Evolutionary conservation across 345 rosid species (phyloP).

Genomic region (Citrus hindsii): DNA sequence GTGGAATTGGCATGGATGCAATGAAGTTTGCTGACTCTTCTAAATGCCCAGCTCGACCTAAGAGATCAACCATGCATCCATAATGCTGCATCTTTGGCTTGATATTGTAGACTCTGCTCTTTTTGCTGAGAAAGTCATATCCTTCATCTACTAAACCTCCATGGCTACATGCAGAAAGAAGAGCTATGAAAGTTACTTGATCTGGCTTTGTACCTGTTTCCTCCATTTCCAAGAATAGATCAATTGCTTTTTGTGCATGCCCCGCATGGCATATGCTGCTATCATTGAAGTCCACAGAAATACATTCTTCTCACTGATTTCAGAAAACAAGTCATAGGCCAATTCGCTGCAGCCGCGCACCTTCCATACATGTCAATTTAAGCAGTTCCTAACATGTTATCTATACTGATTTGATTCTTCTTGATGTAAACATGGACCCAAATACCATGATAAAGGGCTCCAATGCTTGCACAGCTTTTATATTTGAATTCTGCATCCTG

Average conservation of each 20-base stretch:
- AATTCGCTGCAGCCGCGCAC: not conserved
- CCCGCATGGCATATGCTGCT: not conserved
- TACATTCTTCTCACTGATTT: not conserved
- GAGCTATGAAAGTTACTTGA: conserved; percentile 17
- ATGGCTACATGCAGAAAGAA: conserved; percentile 26
- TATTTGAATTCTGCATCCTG: conserved; percentile 20
- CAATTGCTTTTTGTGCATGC: not conserved
- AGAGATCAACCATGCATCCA: conserved; percentile 6
- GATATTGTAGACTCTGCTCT: conserved; percentile 17
- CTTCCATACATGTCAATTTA: conserved; percentile 31
- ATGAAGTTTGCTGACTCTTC: not conserved
- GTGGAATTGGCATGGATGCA: conserved; percentile 18
- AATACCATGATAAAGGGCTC: conserved; percentile 22
- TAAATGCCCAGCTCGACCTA: not conserved
- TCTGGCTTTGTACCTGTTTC: conserved; percentile 6
- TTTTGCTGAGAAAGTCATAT: conserved; percentile 11
- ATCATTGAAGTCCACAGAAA: conserved; percentile 1
- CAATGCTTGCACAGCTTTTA: conserved; percentile 13
- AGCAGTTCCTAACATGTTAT: conserved; percentile 17
- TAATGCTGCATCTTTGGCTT: conserved; percentile 9
- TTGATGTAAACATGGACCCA: conserved; percentile 25
- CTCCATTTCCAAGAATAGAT: conserved; percentile 22
- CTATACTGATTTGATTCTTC: conserved; percentile 10
- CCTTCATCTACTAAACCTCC: conserved; percentile 26
- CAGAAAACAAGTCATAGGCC: not conserved